Base-by-base conservation (phyloP, 78 protist species). In the Monosiga brevicollis region DNA sequence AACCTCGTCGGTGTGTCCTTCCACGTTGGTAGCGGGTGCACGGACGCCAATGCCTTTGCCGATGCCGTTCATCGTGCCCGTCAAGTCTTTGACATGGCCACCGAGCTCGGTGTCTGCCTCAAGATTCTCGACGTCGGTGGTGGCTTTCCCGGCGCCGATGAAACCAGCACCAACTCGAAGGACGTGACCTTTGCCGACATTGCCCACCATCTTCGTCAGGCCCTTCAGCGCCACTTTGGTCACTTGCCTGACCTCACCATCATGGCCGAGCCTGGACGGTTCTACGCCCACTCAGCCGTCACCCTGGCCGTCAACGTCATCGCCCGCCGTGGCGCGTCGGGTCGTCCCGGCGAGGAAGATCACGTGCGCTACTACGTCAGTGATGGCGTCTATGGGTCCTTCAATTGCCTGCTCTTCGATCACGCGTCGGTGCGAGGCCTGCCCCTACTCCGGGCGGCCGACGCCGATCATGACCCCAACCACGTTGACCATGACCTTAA, bases 211-310 rank as follows among this genome's bases (percentile, higher is more conserved):
- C 37, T 86, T 41, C n/a, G 39, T 36, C 41, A 25, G 39, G 41
- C 43, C 39, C 43, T 95, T 55, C 77, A 91, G 71, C 87, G n/a
- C 37, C 81, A 88, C 54, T 95, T 95, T 85, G 84, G n/a, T 54
- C 40, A 25, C 22, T 39, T 35, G 74, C 15, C 37, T 25, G 75
- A 38, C 37, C 94, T 95, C 36, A 78, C 87, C 77, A 74, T 97
- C 83, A 93, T 97, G 39, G 98, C 96, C 9, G 99, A 97, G 90
- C 98, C 99, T n/a, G 99, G 98, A 37, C 90, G 99, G 37, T 97
- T 77, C 90, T 84, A 91, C 49, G 95, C 89, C 36, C 76, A 92
- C 26, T 41, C 81, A 39, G 73, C 89, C 35, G 89, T 86, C 89
- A 89, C 94, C 20, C 83, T 94, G 32, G 96, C 94, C 9, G 92